These are phyloP conservation scores for Oryza australiensis DNA, from an alignment of 176 grass and related monocot genomes.

Conservation along the genomic window DNA sequence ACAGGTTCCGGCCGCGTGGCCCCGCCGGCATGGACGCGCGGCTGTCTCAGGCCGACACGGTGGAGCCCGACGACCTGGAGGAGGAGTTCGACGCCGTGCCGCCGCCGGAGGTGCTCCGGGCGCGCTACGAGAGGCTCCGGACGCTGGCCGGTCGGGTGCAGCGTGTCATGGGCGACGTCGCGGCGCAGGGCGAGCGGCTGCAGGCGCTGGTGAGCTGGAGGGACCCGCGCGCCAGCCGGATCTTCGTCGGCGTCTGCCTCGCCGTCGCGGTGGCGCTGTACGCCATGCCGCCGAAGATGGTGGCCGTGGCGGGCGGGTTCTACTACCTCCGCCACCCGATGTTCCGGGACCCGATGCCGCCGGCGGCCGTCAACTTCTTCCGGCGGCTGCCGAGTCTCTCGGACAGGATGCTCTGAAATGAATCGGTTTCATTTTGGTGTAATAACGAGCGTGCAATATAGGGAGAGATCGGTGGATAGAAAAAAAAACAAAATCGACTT, in stretches of 20 bases:
- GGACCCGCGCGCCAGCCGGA: conserved; percentile 85
- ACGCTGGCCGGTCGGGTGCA: conserved; percentile 80
- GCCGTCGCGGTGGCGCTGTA: conserved; percentile 70
- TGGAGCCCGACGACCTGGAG: conserved; percentile 86
- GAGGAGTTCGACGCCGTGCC: conserved; percentile 95
- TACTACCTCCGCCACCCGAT: conserved; percentile 96
- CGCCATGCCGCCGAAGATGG: conserved; percentile 90
- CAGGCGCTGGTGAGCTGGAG: conserved; percentile 98
- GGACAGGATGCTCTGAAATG: conserved; percentile 65
- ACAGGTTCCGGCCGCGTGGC: conserved; percentile 73
- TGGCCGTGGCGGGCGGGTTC: conserved; percentile 89
- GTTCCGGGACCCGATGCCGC: conserved; percentile 95
- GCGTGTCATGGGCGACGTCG: conserved; percentile 88
- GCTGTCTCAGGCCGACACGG: conserved; percentile 93
- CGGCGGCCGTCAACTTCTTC: conserved; percentile 89
- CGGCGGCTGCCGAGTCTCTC: conserved; percentile 91
- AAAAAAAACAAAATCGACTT: conserved; percentile 17
- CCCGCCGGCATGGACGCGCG: conserved; percentile 85
- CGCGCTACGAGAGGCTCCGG: conserved; percentile 73
- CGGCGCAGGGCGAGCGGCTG: conserved; percentile 92
- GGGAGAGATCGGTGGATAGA: background rate
- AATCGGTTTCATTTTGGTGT: background rate
- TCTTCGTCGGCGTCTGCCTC: conserved; percentile 91
- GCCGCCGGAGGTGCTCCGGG: conserved; percentile 45
- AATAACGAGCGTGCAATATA: conserved; percentile 11